Evolutionary conservation across 805 yeast species (phyloP), one percentile per base, ranked within the genome.

Genomic region (Torulaspora indica): DNA sequence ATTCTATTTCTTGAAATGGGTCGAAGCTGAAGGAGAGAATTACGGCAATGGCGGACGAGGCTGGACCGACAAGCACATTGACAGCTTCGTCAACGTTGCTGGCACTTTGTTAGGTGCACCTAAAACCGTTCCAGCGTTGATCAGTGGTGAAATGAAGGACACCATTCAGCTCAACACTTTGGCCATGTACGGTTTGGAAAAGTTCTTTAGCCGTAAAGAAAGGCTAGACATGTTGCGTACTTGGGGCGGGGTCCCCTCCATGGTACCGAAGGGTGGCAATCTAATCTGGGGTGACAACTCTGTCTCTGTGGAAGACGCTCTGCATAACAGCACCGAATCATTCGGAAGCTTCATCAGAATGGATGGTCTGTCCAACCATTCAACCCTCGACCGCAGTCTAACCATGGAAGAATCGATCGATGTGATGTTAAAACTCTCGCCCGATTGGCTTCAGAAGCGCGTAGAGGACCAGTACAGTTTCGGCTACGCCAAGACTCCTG

Each of bases 71-170:
- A 83, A 82, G 33, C 74, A 93, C 60, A 72, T 93, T 46, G 90
- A 78, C 38, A 79, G 96, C 1, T 79, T 78, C 59, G 80, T 93
- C 31, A 93, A 93, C 61, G 84, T 93, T 46, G 78, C 95, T 10
- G 98, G 98, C 0, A 81, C 93, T n/a, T 66, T 79, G 41, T 69
- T 93, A 42, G 98, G 98, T 3, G 89, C 98, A 0, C 98, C 98
- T 2, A 93, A 93, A 62, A 85, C 96, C 1, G 77, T 89, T 15
- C 87, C 95, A 0, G 96, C 96, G 0, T 70, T 93, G 47, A 65
- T 93, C n/a, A 86, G 96, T 12, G 98, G 98, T 12, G 98, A 93
- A 67, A 93, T 93, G 98, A 87, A 82, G 63, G 98, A 93, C 64
- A 93, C 98, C 0, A 95, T 95, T 24, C 96, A 91, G 58, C 71